These are phyloP conservation scores for Rutstroemia sp. DNA, from an alignment of 2,329 filamentous ascomycete genomes.

Conservation along the genomic window DNA sequence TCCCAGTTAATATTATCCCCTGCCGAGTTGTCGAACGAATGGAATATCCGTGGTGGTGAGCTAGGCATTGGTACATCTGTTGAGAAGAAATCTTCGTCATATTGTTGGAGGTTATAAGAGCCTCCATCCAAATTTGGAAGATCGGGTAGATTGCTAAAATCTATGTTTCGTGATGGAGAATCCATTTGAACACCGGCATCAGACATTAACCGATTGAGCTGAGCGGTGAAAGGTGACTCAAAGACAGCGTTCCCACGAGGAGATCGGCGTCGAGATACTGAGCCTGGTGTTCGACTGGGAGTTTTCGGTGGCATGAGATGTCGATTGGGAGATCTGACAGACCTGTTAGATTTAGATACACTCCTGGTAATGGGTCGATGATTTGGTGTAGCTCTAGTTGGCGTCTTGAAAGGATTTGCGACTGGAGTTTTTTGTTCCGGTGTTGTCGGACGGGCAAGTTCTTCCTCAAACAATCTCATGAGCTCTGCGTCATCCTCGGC, in stretches of 20 bases:
- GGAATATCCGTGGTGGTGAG: slow-evolving; percentile 35
- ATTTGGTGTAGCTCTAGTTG: slow-evolving; percentile 27
- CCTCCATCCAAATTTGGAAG: slow-evolving; percentile 17
- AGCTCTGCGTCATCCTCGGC: slow-evolving; percentile 25
- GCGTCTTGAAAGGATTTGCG: slow-evolving; percentile 29
- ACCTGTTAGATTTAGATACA: slow-evolving; percentile 24
- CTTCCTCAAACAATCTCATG: slow-evolving; percentile 27
- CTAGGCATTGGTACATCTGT: slow-evolving; percentile 39
- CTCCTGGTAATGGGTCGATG: slow-evolving; percentile 29
- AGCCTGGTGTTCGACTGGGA: slow-evolving; percentile 22
- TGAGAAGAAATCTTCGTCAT: slow-evolving; percentile 35
- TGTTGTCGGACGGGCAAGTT: slow-evolving; percentile 27
- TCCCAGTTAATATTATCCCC: slow-evolving; percentile 3
- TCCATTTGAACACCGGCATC: slow-evolving; percentile 22
- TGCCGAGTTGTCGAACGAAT: slow-evolving; percentile 13
- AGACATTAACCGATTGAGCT: slow-evolving; percentile 27
- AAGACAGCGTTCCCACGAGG: slow-evolving; percentile 22
- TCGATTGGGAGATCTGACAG: slow-evolving; percentile 24
- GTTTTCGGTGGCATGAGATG: slow-evolving; percentile 21
- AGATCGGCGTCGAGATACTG: slow-evolving; percentile 21
- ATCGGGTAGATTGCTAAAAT: slow-evolving; percentile 31
- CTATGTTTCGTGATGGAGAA: slow-evolving; percentile 25
- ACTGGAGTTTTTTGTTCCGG: slow-evolving; percentile 19
- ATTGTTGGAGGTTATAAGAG: slow-evolving; percentile 15
- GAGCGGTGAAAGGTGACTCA: slow-evolving; percentile 31